These are phyloP conservation scores for Scenedesmus sp. DNA, from an alignment of 163 green algal genomes.

Conservation along the genomic window DNA sequence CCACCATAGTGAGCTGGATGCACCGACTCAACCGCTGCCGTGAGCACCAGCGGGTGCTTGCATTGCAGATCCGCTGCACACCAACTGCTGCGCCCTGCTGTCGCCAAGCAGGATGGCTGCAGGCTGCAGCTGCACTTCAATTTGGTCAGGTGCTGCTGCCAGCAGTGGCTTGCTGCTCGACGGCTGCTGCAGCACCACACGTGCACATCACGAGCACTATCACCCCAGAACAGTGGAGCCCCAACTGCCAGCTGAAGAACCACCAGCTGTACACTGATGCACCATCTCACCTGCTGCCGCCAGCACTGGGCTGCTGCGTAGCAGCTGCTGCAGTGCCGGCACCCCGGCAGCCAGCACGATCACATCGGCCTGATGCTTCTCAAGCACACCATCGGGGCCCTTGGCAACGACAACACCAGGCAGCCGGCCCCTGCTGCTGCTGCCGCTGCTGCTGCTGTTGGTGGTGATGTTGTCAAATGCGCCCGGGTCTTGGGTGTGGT, in stretches of 20 bases:
- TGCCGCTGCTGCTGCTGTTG: neutral
- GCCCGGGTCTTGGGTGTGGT: neutral
- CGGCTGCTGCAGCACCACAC: no score
- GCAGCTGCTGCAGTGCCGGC: conserved; percentile 59
- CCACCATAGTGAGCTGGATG: no score
- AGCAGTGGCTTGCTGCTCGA: no score
- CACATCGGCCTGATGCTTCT: conserved; percentile 67
- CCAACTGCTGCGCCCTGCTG: no score
- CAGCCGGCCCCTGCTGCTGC: neutral
- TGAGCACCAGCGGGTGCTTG: conserved; percentile 60
- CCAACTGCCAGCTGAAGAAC: conserved; percentile 83
- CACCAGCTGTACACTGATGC: neutral
- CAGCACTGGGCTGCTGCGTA: conserved; percentile 60
- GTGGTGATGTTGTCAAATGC: neutral
- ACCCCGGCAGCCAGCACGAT: conserved; percentile 87
- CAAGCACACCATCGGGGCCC: neutral
- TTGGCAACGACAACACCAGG: conserved; percentile 46
- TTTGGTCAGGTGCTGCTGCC: no score
- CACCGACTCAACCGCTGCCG: no score
- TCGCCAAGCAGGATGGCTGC: no score
- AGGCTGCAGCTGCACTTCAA: no score
- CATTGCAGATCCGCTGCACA: conserved; percentile 2
- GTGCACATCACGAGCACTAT: no score
- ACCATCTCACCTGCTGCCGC: conserved; percentile 4
- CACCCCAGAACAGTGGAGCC: conserved; percentile 73